These are phyloP conservation scores for Aureobasidium leucospermi DNA, from an alignment of 2,329 filamentous ascomycete species.

Conservation along the genomic window DNA sequence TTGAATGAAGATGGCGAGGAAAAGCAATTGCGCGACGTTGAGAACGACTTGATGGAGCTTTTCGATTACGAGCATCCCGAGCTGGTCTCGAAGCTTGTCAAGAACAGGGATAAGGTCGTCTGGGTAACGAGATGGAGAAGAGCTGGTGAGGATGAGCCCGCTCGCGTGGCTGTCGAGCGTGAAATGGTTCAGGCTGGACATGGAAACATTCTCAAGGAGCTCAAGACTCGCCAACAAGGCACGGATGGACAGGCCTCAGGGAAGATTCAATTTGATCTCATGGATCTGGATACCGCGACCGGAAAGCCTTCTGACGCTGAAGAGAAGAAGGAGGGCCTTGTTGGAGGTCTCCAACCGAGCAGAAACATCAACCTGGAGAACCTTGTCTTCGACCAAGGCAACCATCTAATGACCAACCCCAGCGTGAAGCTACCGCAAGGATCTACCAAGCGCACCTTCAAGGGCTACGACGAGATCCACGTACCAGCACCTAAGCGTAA, in stretches of 20 bases:
- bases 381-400: conserved; percentile 92
- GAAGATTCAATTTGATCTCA: conserved; percentile 74
- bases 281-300: conserved; percentile 61
- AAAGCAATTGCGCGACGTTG: conserved; percentile 81
- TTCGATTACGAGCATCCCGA: conserved; percentile 97
- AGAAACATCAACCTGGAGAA: conserved; percentile 92
- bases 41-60: conserved; percentile 96
- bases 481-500: conserved; percentile 88
- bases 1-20: conserved; percentile 67
- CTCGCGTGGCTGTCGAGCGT: conserved; percentile 69
- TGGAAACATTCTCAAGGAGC: conserved; percentile 77
- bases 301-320: conserved; percentile 37
- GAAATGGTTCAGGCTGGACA: conserved; percentile 89
- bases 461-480: conserved; percentile 97
- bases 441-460: conserved; percentile 90
- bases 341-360: conserved; percentile 78
- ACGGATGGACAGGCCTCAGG: conserved; percentile 53
- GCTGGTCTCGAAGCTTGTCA: conserved; percentile 80
- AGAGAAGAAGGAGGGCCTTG: conserved; percentile 58
- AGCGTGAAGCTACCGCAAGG: conserved; percentile 90
- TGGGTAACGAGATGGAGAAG: conserved; percentile 87
- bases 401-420: conserved; percentile 98
- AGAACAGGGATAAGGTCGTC: conserved; percentile 87
- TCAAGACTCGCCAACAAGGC: conserved; percentile 62
- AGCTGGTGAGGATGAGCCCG: conserved; percentile 67